Percentiles rank a stretch among this genome's conserved stretches.
phyloP scores from a whole-genome alignment of 1,284 basidiomycete genomes.

The Vanrija humicola region DNA sequence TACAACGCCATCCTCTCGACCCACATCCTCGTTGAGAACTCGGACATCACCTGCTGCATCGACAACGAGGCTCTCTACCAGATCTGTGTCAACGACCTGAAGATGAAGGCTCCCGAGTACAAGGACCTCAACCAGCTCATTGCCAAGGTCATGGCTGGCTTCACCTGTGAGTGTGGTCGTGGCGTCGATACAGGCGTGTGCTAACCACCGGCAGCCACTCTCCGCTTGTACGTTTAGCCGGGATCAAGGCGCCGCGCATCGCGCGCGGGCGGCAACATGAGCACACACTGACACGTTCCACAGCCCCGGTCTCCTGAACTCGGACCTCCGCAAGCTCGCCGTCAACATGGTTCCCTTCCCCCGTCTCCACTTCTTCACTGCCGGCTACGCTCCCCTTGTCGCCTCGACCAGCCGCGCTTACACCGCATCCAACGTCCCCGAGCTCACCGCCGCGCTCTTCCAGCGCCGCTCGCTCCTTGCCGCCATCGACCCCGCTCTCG shows the following conservation, averaged over 20 bases:
- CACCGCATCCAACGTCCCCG: conserved; percentile 39
- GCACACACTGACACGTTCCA: background rate
- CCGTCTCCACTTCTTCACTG: conserved; percentile 86
- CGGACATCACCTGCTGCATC: conserved; percentile 83
- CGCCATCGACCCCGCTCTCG: conserved; percentile 37
- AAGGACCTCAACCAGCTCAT: conserved; percentile 70
- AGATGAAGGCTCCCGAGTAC: conserved; percentile 68
- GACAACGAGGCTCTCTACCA: conserved; percentile 88
- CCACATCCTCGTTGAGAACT: conserved; percentile 87
- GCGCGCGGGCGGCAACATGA: background rate
- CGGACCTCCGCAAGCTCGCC: conserved; percentile 86
- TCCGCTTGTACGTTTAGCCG: conserved; percentile 32
- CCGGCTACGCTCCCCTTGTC: conserved; percentile 77
- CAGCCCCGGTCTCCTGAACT: conserved; percentile 88
- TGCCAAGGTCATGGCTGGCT: conserved; percentile 49
- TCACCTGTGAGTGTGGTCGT: conserved; percentile 32
- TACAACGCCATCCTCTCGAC: conserved; percentile 88
- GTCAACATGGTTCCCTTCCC: conserved; percentile 93
- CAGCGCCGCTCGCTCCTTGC: conserved; percentile 37
- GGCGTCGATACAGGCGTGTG: background rate
- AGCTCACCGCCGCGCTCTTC: conserved; percentile 40
- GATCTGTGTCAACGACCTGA: conserved; percentile 71
- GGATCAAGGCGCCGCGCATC: background rate
- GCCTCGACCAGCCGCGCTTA: conserved; percentile 63
- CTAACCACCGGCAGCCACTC: conserved; percentile 30